Conservation (phyloP, 371 early-diverging fungal species). For the Actinomortierella ambigua region DNA sequence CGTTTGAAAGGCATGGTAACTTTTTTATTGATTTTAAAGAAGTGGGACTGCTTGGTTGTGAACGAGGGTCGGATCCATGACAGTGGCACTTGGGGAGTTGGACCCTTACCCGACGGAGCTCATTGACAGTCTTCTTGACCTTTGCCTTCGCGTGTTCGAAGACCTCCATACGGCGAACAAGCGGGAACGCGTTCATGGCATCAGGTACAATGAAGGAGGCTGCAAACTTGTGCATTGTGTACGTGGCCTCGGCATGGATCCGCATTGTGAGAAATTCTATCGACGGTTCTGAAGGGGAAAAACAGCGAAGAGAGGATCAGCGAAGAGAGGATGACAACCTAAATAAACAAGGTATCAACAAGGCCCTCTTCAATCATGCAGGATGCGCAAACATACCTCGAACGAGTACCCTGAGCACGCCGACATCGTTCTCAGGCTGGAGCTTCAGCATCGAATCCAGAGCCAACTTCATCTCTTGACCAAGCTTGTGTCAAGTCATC, state of each 20-base stretch:
- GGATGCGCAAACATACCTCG: conserved; percentile 16
- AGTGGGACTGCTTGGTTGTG: too few species aligned
- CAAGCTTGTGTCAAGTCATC: conserved; percentile 24
- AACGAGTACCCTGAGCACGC: conserved; percentile 25
- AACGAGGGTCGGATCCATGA: conserved; percentile 31
- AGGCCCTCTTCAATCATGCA: too few species aligned
- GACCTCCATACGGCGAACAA: conserved; percentile 22
- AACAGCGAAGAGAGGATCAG: too few species aligned
- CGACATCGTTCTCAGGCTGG: conserved; percentile 17
- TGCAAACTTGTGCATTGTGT: conserved; percentile 22
- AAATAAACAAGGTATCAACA: too few species aligned
- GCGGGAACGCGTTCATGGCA: conserved; percentile 25
- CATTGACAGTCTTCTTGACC: conserved; percentile 15
- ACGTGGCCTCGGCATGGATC: background rate
- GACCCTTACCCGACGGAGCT: conserved; percentile 31
- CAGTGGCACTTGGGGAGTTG: conserved; percentile 17
- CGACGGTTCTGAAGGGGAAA: too few species aligned
- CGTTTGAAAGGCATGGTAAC: too few species aligned
- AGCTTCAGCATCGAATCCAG: conserved; percentile 31
- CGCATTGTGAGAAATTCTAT: too few species aligned
- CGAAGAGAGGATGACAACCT: too few species aligned
- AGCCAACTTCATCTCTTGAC: conserved; percentile 19
- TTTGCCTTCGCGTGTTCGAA: conserved; percentile 19
- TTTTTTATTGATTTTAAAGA: too few species aligned
- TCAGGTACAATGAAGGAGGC: conserved; percentile 13